These are phyloP conservation scores for Blastobotrys buckinghamii DNA, from an alignment of 1,139 yeast genomes.

Conservation along the genomic window DNA sequence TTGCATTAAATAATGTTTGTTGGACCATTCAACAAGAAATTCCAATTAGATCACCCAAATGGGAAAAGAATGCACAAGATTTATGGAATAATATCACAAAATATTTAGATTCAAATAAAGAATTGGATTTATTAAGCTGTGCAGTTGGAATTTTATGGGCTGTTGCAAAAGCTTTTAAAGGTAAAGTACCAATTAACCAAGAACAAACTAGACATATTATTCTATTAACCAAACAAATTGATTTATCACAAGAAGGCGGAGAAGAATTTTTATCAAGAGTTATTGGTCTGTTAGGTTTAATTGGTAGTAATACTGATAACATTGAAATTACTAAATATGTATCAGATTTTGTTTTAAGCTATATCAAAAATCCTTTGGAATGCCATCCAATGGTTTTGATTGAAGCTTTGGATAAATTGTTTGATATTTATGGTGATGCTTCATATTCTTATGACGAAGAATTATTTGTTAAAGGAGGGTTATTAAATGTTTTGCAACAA, in stretches of 20 bases:
- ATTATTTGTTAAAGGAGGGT: constrained; percentile 57
- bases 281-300: constrained; percentile 48
- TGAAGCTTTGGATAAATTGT: constrained; percentile 60
- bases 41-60: constrained; percentile 18
- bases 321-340: constrained; percentile 38
- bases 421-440: constrained; percentile 78
- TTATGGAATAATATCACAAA: constrained; percentile 27
- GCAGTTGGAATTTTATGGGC: constrained; percentile 62
- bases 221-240: constrained; percentile 11
- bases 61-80: constrained; percentile 26
- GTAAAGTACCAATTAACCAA: constrained; percentile 25
- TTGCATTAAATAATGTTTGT: constrained; percentile 58
- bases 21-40: constrained; percentile 28
- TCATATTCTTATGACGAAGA: constrained; percentile 59
- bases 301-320: constrained; percentile 44
- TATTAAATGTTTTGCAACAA: constrained; percentile 40
- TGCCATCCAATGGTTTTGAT: constrained; percentile 40
- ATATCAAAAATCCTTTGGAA: constrained; percentile 32
- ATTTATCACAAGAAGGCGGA: constrained; percentile 16
- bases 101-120: constrained; percentile 24
- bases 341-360: constrained; percentile 21
- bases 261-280: constrained; percentile 25
- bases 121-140: constrained; percentile 40
- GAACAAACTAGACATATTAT: constrained; percentile 15
- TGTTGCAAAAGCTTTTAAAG: constrained; percentile 42